A percentile compares a stretch with the other conserved stretches of the same genome.
Conservation (phyloP, 1,284 basidiomycete species). For the Anthracocystis walkeri region DNA sequence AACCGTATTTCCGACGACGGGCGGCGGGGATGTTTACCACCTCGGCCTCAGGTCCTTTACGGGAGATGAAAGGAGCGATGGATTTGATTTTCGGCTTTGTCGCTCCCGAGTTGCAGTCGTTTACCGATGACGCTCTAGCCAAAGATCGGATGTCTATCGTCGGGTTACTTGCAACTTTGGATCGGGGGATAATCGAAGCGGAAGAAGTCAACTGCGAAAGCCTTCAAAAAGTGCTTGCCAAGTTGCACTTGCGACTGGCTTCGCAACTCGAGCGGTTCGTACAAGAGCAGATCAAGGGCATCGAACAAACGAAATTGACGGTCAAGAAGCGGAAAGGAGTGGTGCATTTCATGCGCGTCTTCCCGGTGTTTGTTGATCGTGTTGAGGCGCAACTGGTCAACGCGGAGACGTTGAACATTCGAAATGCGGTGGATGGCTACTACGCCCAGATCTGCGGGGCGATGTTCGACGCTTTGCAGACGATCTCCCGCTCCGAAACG, state of each 20-base stretch:
- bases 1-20: conserved; percentile 92
- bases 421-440: conserved; percentile 80
- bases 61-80: conserved; percentile 75
- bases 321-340: conserved; percentile 93
- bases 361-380: conserved; percentile 86
- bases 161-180: conserved; percentile 83
- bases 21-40: conserved; percentile 73
- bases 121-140: conserved; percentile 82
- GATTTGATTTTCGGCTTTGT: conserved; percentile 96
- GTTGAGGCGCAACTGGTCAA: conserved; percentile 85
- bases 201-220: conserved; percentile 83
- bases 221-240: conserved; percentile 80
- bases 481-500: conserved; percentile 90
- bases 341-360: conserved; percentile 90
- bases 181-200: conserved; percentile 82
- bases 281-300: conserved; percentile 80
- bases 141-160: conserved; percentile 85
- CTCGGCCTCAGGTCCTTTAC: conserved; percentile 34
- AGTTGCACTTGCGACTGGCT: conserved; percentile 76
- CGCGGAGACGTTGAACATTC: conserved; percentile 79
- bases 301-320: conserved; percentile 86
- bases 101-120: conserved; percentile 82
- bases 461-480: conserved; percentile 92
- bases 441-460: conserved; percentile 88
- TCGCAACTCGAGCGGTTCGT: conserved; percentile 57